These are phyloP conservation scores for Rhytidiadelphus loreus DNA, from an alignment of 225 moss, liverwort and hornwort species.

Conservation along the genomic window DNA sequence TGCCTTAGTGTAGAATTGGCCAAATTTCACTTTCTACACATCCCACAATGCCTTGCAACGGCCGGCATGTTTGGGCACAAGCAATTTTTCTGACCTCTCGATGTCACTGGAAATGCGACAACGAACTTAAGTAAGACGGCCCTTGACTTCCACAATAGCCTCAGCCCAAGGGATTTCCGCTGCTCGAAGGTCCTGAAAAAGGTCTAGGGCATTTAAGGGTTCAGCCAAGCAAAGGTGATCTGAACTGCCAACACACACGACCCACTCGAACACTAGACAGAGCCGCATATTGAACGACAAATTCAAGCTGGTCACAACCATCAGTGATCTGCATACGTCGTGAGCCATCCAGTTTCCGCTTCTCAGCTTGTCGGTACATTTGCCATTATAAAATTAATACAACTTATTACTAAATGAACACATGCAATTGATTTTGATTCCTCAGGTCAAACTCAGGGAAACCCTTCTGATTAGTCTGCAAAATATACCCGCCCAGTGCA, in stretches of 20 bases:
- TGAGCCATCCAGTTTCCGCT: neutral
- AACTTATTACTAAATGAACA: neutral
- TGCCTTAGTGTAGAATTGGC: no score
- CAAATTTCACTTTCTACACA: no score
- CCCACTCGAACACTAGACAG: neutral
- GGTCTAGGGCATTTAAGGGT: neutral
- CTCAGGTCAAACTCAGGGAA: neutral
- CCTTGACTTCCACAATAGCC: no score
- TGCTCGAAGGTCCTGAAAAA: no score
- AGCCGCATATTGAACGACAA: neutral
- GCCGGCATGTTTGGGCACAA: no score
- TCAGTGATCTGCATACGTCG: neutral
- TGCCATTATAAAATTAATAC: neutral
- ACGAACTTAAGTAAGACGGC: no score
- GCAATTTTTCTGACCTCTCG: no score
- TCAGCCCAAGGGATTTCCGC: no score
- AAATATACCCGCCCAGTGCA: neutral
- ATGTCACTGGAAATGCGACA: no score
- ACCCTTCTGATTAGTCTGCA: neutral
- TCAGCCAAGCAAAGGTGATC: neutral
- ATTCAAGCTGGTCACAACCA: neutral
- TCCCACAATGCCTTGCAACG: no score
- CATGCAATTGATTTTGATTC: neutral
- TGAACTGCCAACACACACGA: neutral
- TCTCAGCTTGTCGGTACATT: neutral